Evolutionary conservation across 495 filamentous ascomycete genomes (phyloP).

Genomic region (Peziza echinospora): DNA sequence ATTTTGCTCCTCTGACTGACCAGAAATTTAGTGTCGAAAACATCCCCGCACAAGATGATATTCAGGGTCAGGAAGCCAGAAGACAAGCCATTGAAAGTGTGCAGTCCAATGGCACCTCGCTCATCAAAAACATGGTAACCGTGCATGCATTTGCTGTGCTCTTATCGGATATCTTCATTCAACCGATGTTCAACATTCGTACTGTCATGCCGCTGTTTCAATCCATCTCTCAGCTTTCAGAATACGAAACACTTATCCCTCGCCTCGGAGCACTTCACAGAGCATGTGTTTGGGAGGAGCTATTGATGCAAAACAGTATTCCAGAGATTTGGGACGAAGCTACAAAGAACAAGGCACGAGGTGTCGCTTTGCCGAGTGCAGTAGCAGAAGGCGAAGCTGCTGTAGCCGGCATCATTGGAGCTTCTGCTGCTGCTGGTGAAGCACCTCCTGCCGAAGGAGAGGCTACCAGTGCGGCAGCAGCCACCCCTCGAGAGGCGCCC

Average conservation of each 20-base stretch:
- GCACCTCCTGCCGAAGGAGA: conserved; percentile 1
- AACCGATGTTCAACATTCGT: conserved; percentile 38
- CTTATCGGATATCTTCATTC: conserved; percentile 46
- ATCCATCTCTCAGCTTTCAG: conserved; percentile 16
- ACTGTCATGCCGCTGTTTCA: conserved; percentile 38
- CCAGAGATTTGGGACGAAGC: conserved; percentile 46
- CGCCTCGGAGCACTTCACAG: conserved; percentile 56
- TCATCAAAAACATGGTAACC: conserved; percentile 54
- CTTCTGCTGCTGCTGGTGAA: conserved; percentile 9
- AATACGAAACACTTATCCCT: conserved; percentile 15
- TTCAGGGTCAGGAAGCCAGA: conserved; percentile 18
- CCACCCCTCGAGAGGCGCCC: conserved; percentile 2
- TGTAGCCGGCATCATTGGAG: conserved; percentile 6
- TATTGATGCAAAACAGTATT: conserved; percentile 42
- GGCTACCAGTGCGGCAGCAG: conserved; percentile 12
- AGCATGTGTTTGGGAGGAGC: conserved; percentile 64
- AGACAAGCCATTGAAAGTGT: conserved; percentile 20
- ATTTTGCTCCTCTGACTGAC: conserved; percentile 43
- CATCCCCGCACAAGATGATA: conserved; percentile 7
- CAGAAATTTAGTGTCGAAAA: conserved; percentile 8
- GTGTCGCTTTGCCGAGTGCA: conserved; percentile 25
- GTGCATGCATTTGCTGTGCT: conserved; percentile 53
- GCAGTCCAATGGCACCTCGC: conserved; percentile 40
- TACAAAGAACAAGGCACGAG: conserved; percentile 31
- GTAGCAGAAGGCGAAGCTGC: conserved; percentile 22